Evolutionary conservation across 140 eudicot species (phyloP), one percentile per base, ranked within the genome.

Genomic region (Senecio squalidus): DNA sequence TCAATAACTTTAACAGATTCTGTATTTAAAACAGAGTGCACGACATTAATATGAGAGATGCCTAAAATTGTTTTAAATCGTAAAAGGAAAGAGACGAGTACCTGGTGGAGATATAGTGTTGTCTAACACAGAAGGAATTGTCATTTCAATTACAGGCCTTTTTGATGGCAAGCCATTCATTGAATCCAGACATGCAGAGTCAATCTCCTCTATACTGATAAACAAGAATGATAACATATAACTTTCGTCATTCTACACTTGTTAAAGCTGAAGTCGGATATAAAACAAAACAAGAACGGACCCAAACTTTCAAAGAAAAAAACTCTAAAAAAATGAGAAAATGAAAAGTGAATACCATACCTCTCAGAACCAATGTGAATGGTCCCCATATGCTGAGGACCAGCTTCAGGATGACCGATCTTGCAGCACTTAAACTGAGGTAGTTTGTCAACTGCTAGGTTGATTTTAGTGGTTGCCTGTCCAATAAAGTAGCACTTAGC

Each of bases 131-230:
- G 99, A 84, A 75, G 99, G 99, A 64, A 92, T 92, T 15, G 95
- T 87, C 99, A 92, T 92, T 76, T 92, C 99, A 41, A 92, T 92
- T 62, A 92, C 38, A 68, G 99, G 99, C 81, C 99, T 81, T 67
- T 55, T 67, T 52, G 99, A 92, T 62, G 98, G 92, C 29, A 77
- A 73, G 28, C 96, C 96, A 76, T 84, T 92, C 55, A 49, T 40
- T 39, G 93, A 75, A 48, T 88, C 96, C 75, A 72, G 85, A 43
- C 95, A 82, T 44, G 96, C 96, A 59, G 83, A 54, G 50, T 92
- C 80, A 33, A 92, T 92, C 70, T 88, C 99, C 65, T 87, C 94
- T 78, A 87, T 80, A 58, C 99, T 92, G 71, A 61, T 3, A 39
- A 73, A 50, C 29, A 44, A 50, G 39, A 22, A 58, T 52, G 27